Base-by-base conservation (phyloP, 768 basidiomycete genomes). In the Russula ochroleuca region DNA sequence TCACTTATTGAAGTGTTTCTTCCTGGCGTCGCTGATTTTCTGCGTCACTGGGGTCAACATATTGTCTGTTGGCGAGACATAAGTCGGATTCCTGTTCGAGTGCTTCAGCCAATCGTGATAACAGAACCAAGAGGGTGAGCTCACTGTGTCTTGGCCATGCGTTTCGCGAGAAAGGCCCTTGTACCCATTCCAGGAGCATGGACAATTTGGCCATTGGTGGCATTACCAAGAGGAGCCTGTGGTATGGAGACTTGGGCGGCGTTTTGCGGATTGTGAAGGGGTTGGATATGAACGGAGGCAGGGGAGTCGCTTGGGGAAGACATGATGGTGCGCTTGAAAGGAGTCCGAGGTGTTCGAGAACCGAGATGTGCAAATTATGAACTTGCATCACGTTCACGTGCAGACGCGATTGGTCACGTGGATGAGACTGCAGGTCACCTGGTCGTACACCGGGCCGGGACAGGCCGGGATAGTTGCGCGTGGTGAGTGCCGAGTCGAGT, bases 21-120 rank as follows among this genome's bases (percentile, higher is more conserved):
- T 94, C 82, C 85, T 95, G 3, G 89, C 88, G 19, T 90, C 90
- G 55, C 80, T 88, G 57, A 98, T 82, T 75, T 98, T 98, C 76
- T 94, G 89, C 7, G 94, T 91, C 73, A 85, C 86, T 3, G 96
- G 96, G 2, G 94, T 96, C 81, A 98, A 85, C 75, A 98, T 80
- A 72, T 90, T 92, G 75, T 99, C 96, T 10, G 96, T 97, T 2
- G 96, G 96, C 19, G 96, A 98, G 70, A 95, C 79, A 72, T 84
- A 93, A 38, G 84, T 85, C 23, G 92, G 88, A 74, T 97, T 97
- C 73, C 93, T 94, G 72, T 35, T 17, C 35, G 69, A 69, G 45
- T 63, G 57, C 59, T 48, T 43, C 9, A 57, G 48, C 3, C 4
- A 35, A 21, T 19, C 15, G 33, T 49, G 37, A 55, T 38, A 47